These are phyloP conservation scores for Phytopythium mirpurense DNA, from an alignment of 352 stramenopile species.

Conservation along the genomic window DNA sequence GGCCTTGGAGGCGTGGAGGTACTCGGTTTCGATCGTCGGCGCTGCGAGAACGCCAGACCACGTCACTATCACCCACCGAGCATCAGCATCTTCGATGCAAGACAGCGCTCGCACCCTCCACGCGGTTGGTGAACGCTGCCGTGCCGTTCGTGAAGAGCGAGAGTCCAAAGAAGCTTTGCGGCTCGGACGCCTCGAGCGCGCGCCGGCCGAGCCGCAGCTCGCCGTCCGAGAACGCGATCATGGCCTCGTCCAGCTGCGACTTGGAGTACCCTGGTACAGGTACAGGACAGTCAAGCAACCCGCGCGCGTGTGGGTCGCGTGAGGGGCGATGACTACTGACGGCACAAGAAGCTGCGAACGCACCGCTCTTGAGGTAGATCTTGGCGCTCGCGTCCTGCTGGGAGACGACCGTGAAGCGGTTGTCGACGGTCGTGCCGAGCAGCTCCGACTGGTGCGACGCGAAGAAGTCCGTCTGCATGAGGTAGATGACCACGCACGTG, in stretches of 20 bases:
- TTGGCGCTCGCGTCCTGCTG: constrained; percentile 49
- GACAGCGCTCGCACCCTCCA: constrained; percentile 31
- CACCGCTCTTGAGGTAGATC: constrained; percentile 80
- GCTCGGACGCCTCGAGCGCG: constrained; percentile 37
- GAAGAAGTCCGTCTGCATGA: constrained; percentile 82
- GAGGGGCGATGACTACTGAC: no score
- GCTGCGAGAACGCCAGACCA: constrained; percentile 18
- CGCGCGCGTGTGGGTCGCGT: no score
- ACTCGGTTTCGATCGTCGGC: constrained; percentile 56
- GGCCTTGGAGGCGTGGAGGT: constrained; percentile 51
- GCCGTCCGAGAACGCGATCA: constrained; percentile 61
- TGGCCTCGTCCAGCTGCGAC: constrained; percentile 58
- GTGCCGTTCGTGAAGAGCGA: constrained; percentile 68
- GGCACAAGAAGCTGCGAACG: not conserved
- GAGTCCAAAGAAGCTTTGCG: constrained; percentile 63
- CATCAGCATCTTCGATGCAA: no score
- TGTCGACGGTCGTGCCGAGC: constrained; percentile 78
- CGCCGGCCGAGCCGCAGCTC: constrained; percentile 57
- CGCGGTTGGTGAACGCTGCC: constrained; percentile 54
- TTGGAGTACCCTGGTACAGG: constrained; percentile 78
- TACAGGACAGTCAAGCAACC: no score
- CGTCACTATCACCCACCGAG: not conserved
- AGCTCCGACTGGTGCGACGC: constrained; percentile 72
- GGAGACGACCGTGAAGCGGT: constrained; percentile 76
- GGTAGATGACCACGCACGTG: constrained; percentile 52